Percentiles rank a stretch among this genome's conserved stretches.
phyloP scores from a whole-genome alignment of 2,329 filamentous ascomycete species.

The Alternaria triticina region DNA sequence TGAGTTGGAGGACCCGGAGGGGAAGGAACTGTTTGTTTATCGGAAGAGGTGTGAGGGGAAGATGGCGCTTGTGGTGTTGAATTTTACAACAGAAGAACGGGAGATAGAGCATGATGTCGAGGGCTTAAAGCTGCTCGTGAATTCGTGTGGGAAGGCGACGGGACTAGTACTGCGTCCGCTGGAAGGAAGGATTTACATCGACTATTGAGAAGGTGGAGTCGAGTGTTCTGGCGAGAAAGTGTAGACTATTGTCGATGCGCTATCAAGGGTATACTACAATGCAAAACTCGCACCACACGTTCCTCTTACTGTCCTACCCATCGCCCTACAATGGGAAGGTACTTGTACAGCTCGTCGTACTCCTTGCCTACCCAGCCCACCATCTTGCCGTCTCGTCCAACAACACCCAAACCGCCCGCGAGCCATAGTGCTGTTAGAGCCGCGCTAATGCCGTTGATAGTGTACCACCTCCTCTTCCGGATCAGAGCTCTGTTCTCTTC shows the following conservation, averaged over 20 bases:
- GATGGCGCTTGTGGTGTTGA: conserved; percentile 44
- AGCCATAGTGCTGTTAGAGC: conserved; percentile 74
- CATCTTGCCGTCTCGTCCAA: conserved; percentile 73
- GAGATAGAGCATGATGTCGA: conserved; percentile 1
- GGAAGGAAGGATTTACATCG: conserved; percentile 48
- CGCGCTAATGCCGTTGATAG: conserved; percentile 69
- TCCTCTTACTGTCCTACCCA: conserved; percentile 51
- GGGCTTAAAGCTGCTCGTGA: conserved; percentile 54
- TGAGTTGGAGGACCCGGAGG: conserved; percentile 59
- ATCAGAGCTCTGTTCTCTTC: conserved; percentile 58
- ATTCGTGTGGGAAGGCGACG: conserved; percentile 38
- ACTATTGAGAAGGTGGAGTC: conserved; percentile 24
- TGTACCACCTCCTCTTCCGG: conserved; percentile 72
- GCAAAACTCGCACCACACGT: conserved; percentile 8
- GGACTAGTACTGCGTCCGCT: conserved; percentile 37
- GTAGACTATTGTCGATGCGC: background rate
- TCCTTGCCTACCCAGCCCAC: conserved; percentile 80
- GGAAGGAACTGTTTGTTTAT: conserved; percentile 61
- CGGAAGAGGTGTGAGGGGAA: conserved; percentile 42
- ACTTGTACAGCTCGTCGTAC: conserved; percentile 76
- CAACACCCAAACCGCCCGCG: conserved; percentile 77
- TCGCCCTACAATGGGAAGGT: conserved; percentile 62
- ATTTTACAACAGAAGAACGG: conserved; percentile 43
- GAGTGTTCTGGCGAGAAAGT: background rate
- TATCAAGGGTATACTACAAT: conserved; percentile 31